Conservation (phyloP, 202 grass and related monocot species). For the Sporobolus alterniflorus region DNA sequence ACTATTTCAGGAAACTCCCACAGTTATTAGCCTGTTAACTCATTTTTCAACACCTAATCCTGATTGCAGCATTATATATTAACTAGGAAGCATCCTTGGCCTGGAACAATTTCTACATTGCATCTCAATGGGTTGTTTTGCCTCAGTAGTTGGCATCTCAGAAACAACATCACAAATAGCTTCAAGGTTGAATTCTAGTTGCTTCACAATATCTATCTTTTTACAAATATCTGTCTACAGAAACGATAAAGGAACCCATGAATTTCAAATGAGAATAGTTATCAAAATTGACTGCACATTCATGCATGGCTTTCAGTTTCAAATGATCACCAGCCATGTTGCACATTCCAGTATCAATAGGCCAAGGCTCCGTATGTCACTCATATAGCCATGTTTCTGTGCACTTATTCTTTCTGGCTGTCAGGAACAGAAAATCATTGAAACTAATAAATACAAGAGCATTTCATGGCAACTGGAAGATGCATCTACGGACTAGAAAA, state of each 20-base stretch:
- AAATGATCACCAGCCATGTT: constrained; percentile 44
- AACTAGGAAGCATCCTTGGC: not conserved
- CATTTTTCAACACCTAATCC: constrained; percentile 9
- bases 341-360: constrained; percentile 89
- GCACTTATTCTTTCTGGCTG: constrained; percentile 95
- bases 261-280: not conserved
- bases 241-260: not conserved
- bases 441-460: not conserved
- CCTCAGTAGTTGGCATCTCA: not conserved
- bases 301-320: constrained; percentile 31
- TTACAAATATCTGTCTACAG: not conserved
- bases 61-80: constrained; percentile 6
- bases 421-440: constrained; percentile 36
- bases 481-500: not conserved
- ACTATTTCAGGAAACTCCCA: not conserved
- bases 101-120: not conserved
- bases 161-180: not conserved
- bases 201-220: not conserved
- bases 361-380: constrained; percentile 99
- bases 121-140: not conserved
- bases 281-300: not conserved
- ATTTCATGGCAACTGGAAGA: constrained; percentile 1
- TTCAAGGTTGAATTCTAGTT: not conserved
- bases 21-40: not conserved
- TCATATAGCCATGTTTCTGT: constrained; percentile 72